Base-by-base conservation (phyloP, 257 asterid species). In the Oldenlandia corymbosa region DNA sequence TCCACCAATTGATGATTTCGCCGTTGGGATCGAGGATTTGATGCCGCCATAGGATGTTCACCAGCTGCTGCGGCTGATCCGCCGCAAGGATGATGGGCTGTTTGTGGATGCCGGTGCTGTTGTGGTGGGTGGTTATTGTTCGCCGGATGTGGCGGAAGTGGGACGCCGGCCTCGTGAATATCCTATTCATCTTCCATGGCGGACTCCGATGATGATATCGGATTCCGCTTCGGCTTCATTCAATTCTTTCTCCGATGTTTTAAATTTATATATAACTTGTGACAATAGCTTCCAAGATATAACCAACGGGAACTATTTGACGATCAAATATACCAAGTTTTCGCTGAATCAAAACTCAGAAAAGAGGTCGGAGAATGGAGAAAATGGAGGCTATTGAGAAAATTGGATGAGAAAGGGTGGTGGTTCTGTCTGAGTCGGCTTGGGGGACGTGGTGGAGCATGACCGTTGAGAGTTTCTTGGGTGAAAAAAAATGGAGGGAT, bases 161-260 rank as follows among this genome's bases (percentile, higher is more conserved):
- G 66, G 91, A 87, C 26, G 91, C 93, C 74, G 90, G 94, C 79
- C 77, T 77, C 68, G 76, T 58, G 79, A 92, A 75, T 81, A 92
- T 67, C 34, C 83, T 87, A 92, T 75, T 83, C 98, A 92, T 92
- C 92, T 83, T 87, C 97, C 97, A 87, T 88, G 75, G 95, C 93
- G 91, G 96, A 86, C 80, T 65, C 94, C 95, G 76, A 68, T 60
- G 63, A 36, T 41, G 21, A 12, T 32, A 32, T 71, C 82, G 81
- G 84, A 76, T 75, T 72, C 84, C 87, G 76, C 78, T 30, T 43
- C 49, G 30, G 45, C 31, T 39, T 13, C 59, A 28, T 10, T 5
- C 61, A 9, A 41, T 20, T 28, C 4, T n/a, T 27, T 20, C 30
- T 2, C 41, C 2, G 48, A n/a, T 18, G 7, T 18, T n/a, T n/a